Base-by-base conservation (phyloP, 306 rosid species). In the Rosa rugosa region DNA sequence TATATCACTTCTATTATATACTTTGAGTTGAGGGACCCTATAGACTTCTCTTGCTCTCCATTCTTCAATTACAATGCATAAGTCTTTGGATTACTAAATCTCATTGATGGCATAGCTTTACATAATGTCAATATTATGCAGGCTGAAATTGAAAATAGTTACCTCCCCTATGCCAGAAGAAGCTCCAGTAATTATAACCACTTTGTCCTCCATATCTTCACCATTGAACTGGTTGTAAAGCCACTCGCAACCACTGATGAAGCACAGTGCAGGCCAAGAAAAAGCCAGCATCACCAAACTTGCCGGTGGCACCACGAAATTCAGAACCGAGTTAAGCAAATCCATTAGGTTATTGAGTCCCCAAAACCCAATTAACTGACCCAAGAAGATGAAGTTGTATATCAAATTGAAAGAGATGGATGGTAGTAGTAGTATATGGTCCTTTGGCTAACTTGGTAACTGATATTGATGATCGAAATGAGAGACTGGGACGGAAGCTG, bases 151-250 rank as follows among this genome's bases (percentile, higher is more conserved):
- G 17, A 16, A 7, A 20, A 54, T 22, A 4, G 79, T 75, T 79
- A 87, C 98, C 94, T 92, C 98, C 79, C 98, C 98, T 17, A 92
- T 92, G 75, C 81, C 92, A n/a, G 98, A 94, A 73, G 98, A 94
- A 75, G 98, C 98, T 27, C 98, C 98, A 5, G 98, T 94, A 84
- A 94, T 92, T 6, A 94, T 89, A 45, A 94, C 96, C 0, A 90
- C 97, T 81, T 91, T 94, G 71, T 83, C 81, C 54, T 85, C 91
- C 94, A 94, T 87, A 54, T 75, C 47, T 20, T 90, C 93, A 56
- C 69, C 59, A 75, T 87, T 56, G 4, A 83, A 57, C 25, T 63
- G 36, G 59, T 68, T 80, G 77, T 85, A 89, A 77, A 94, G 82
- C 93, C 96, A 83, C 82, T 91, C 98, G 77, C 94, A 88, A 23